Conservation (phyloP, 2,329 filamentous ascomycete species). For the Apiospora pterosperma region DNA sequence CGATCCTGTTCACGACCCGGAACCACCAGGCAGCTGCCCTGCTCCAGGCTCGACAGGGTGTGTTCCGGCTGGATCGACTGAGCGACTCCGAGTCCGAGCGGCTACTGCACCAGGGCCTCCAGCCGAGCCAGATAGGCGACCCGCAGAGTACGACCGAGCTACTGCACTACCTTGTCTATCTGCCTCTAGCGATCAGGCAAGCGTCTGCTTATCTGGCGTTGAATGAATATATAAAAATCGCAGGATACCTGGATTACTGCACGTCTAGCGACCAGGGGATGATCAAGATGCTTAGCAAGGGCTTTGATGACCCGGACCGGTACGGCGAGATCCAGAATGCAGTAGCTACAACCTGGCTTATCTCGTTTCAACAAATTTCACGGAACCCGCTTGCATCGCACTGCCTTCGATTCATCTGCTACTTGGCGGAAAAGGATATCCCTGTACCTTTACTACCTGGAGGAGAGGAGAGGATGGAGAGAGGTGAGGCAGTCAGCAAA, state of each 20-base stretch:
- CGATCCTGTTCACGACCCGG: neutral
- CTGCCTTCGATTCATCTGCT: neutral
- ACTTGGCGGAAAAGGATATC: neutral
- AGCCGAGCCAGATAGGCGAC: neutral
- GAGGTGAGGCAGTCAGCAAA: neutral
- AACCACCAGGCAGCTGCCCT: neutral
- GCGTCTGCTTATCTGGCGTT: neutral
- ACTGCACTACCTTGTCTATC: neutral
- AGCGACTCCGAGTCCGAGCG: neutral
- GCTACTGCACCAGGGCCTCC: neutral
- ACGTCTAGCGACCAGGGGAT: neutral
- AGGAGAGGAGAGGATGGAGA: neutral
- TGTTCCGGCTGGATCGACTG: neutral
- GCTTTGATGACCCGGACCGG: neutral
- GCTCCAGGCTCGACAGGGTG: neutral
- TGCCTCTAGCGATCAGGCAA: neutral
- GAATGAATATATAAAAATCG: neutral
- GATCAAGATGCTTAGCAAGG: neutral
- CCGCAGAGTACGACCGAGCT: neutral
- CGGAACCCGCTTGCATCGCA: neutral
- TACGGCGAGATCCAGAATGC: neutral
- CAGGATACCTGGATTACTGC: neutral
- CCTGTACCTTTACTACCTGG: neutral
- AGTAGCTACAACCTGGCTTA: neutral
- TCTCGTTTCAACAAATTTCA: neutral